A percentile compares a stretch with the other conserved stretches of the same genome.
These are phyloP conservation scores for Celoporthe dispersa DNA, from an alignment of 2,329 filamentous ascomycete genomes.

Conservation along the genomic window DNA sequence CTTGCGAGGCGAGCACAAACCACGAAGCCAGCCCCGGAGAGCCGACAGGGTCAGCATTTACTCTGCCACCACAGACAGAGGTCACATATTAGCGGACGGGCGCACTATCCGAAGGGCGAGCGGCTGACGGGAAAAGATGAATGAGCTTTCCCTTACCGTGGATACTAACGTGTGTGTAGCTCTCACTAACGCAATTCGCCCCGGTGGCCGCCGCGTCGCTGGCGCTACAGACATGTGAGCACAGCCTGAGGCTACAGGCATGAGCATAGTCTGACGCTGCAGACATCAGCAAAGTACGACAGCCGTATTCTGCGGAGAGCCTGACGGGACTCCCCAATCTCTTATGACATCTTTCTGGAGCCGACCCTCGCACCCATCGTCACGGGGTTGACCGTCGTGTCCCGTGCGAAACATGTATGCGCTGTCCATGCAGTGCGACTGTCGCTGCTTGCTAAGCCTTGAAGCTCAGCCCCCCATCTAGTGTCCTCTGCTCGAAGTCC, in stretches of 20 bases:
- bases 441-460: not conserved
- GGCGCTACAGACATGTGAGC: not conserved
- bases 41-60: not conserved
- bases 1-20: not conserved
- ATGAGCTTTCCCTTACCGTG: not conserved
- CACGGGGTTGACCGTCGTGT: not conserved
- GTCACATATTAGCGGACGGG: not conserved
- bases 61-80: not conserved
- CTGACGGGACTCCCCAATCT: too few relatives aligned
- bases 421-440: slow-evolving; percentile 3
- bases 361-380: not conserved
- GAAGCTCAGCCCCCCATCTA: not conserved
- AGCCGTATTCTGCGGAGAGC: not conserved
- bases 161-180: not conserved
- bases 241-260: not conserved
- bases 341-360: not conserved
- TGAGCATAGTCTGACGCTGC: not conserved
- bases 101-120: not conserved
- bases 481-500: not conserved
- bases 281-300: not conserved
- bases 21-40: not conserved
- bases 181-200: not conserved
- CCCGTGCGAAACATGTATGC: not conserved
- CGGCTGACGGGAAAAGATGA: not conserved
- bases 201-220: not conserved